A percentile compares a stretch with the other conserved stretches of the same genome.
Conservation (phyloP, 371 early-diverging fungal species). For the Mortierella sp. region DNA sequence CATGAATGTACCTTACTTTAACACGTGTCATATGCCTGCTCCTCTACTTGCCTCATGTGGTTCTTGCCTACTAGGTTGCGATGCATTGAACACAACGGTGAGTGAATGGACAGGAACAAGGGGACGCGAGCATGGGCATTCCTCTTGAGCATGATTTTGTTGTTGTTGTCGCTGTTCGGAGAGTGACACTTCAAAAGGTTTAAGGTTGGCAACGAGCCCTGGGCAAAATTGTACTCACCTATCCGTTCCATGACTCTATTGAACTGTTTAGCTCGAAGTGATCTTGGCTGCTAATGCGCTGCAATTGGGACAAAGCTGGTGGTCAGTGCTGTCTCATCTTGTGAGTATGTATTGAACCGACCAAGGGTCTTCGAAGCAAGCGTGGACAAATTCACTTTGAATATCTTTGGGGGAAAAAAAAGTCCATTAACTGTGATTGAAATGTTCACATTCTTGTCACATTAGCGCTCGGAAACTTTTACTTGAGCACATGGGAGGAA, state of each 20-base stretch:
- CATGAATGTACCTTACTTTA: slow-evolving; percentile 1
- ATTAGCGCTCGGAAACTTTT: slow-evolving; percentile 86
- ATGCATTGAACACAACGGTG: slow-evolving; percentile 88
- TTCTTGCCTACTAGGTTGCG: slow-evolving; percentile 72
- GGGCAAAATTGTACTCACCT: no score
- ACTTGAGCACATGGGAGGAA: slow-evolving; percentile 95
- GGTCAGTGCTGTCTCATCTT: slow-evolving; percentile 62
- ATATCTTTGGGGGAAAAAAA: no score
- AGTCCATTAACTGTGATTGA: no score
- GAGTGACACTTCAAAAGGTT: slow-evolving; percentile 4
- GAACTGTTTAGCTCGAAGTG: slow-evolving; percentile 30
- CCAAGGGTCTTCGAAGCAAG: no score
- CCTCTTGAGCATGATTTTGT: neutral
- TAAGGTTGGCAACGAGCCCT: slow-evolving; percentile 19
- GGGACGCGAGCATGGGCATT: slow-evolving; percentile 10
- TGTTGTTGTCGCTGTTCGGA: neutral
- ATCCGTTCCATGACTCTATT: no score
- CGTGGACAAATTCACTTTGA: no score
- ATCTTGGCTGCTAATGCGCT: slow-evolving; percentile 62
- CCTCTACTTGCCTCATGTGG: slow-evolving; percentile 3
- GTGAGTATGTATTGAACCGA: slow-evolving; percentile 36
- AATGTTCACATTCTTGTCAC: slow-evolving; percentile 49
- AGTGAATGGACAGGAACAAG: slow-evolving; percentile 8
- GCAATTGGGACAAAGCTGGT: slow-evolving; percentile 83
- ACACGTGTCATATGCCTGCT: slow-evolving; percentile 8